Evolutionary conservation across 1,284 basidiomycete species (phyloP).

Genomic region (Baeospora myosura): DNA sequence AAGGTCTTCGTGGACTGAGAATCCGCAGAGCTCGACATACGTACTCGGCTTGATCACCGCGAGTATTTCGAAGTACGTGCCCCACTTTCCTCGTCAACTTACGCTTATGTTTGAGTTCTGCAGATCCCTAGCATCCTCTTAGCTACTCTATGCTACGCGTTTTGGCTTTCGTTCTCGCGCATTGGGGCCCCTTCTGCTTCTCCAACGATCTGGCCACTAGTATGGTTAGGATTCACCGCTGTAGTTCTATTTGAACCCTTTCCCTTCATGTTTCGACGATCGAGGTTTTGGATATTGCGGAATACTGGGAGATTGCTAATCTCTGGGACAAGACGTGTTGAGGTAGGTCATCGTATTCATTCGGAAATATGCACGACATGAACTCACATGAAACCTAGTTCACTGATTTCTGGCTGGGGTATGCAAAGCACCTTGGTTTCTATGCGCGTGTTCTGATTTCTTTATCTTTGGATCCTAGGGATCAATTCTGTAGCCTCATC

Average conservation of each 20-base stretch:
- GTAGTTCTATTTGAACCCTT: conserved; percentile 74
- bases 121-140: conserved; percentile 78
- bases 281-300: conserved; percentile 76
- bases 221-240: conserved; percentile 69
- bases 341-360: conserved; percentile 42
- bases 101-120: neutral
- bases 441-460: neutral
- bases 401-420: conserved; percentile 81
- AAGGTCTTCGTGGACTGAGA: neutral
- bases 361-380: neutral
- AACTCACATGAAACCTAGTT: conserved; percentile 40
- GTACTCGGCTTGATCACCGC: conserved; percentile 71
- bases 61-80: conserved; percentile 72
- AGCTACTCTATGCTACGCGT: conserved; percentile 70
- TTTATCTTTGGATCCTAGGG: conserved; percentile 35
- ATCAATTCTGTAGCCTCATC: conserved; percentile 75
- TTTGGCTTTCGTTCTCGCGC: conserved; percentile 78
- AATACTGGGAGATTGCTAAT: conserved; percentile 56
- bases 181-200: conserved; percentile 48
- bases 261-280: conserved; percentile 52
- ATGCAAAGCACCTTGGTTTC: conserved; percentile 1
- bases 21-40: conserved; percentile 69
- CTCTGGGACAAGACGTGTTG: conserved; percentile 69
- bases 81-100: conserved; percentile 1
- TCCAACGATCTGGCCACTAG: conserved; percentile 69